Base-by-base conservation (phyloP, 257 asterid genomes). In the Solanum peruvianum region DNA sequence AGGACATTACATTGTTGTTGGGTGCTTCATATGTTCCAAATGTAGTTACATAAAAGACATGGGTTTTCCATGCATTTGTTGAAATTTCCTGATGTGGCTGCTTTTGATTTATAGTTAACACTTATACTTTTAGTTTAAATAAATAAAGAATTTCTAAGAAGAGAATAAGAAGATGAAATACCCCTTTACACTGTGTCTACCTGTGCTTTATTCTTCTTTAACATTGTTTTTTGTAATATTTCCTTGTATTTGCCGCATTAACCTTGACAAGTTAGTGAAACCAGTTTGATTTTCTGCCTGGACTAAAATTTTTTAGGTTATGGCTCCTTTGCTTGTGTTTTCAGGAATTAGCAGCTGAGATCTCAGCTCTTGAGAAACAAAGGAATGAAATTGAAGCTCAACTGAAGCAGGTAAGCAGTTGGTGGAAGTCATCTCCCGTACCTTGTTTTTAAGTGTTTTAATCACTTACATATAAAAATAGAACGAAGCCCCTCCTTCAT, bases 331-430 rank as follows among this genome's bases (percentile, higher is more conserved):
- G 49, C 87, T 83, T 56, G 80, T 45, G 87, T 89, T 71, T 77
- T 80, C 98, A 97, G 99, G 99, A 96, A 90, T 90, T 97, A 81
- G 89, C 88, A 70, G 92, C 93, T 85, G 99, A 96, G 92, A 88
- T 96, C 87, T 92, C 98, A 47, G 98, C 87, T 85, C 98, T 96
- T 58, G 97, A 94, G 94, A 94, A 93, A 90, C 93, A 97, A 90
- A 95, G 94, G 90, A 94, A 92, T 88, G 96, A 94, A 86, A 96
- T 95, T 88, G 99, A 97, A 93, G 97, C 98, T 90, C 91, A 93
- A 90, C 87, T 97, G 92, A 92, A 94, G 90, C 95, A 95, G 99
- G 99, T 96, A 80, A 9, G 3, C 70, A 82, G 60, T 88, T 85
- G 83, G 33, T 49, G 29, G 69, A 49, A 80, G 85, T 29, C 27